phyloP scores from a whole-genome alignment of 2,329 filamentous ascomycete species.

The Drechslerella coelobrocha region DNA sequence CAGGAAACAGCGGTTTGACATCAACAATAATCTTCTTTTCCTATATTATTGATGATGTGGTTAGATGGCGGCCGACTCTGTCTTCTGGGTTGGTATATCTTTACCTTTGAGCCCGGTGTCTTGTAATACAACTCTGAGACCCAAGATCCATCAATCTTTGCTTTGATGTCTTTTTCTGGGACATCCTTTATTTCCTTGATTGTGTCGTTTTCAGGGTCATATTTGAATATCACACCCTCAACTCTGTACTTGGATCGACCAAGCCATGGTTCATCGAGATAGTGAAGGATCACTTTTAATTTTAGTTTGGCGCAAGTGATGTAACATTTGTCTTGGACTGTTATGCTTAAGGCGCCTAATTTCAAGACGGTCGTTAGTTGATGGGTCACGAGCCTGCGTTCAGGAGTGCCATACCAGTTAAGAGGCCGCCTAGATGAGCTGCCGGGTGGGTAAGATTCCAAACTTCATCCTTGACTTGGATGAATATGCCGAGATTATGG shows the following conservation, averaged over 20 bases:
- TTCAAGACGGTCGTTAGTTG: slow-evolving; percentile 44
- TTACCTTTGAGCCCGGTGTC: slow-evolving; percentile 58
- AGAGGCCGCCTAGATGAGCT: slow-evolving; percentile 86
- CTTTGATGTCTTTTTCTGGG: slow-evolving; percentile 80
- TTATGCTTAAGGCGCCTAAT: slow-evolving; percentile 77
- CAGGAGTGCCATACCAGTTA: slow-evolving; percentile 65
- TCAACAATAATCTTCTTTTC: slow-evolving; percentile 74
- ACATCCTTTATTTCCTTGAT: slow-evolving; percentile 84
- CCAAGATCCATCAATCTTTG: slow-evolving; percentile 84
- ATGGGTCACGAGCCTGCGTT: neutral
- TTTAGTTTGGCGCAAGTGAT: slow-evolving; percentile 88
- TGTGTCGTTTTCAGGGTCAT: slow-evolving; percentile 84
- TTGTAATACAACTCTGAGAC: slow-evolving; percentile 73
- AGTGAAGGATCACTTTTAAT: slow-evolving; percentile 89
- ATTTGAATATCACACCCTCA: slow-evolving; percentile 87
- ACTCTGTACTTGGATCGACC: slow-evolving; percentile 90
- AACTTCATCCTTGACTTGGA: slow-evolving; percentile 85
- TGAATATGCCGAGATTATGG: slow-evolving; percentile 95
- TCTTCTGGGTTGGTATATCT: neutral
- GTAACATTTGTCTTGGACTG: slow-evolving; percentile 86
- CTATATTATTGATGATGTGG: slow-evolving; percentile 16
- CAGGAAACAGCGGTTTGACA: slow-evolving; percentile 79
- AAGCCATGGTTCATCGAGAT: slow-evolving; percentile 93
- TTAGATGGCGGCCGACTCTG: slow-evolving; percentile 15
- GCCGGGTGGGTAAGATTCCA: slow-evolving; percentile 94